Conservation (phyloP, 2,329 filamentous ascomycete genomes). For the Penicillium sp. region DNA sequence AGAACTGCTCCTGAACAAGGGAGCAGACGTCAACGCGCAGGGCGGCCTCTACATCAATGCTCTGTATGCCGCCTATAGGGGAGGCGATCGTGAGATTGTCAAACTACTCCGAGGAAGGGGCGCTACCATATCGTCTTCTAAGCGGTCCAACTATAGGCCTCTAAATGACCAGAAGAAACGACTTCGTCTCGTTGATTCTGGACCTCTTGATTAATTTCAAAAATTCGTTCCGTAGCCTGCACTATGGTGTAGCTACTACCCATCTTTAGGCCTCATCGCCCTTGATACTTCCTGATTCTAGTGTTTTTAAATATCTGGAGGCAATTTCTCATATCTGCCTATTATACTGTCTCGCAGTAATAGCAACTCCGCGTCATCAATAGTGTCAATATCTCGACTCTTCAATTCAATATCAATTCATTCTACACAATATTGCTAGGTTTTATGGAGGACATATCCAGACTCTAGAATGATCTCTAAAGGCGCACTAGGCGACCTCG, state of each 20-base stretch:
- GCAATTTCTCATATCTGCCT: too few species aligned
- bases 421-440: constrained; percentile 2
- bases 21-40: too few species aligned
- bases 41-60: too few species aligned
- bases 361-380: too few species aligned
- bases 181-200: not conserved
- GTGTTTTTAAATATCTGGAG: too few species aligned
- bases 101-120: not conserved
- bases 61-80: too few species aligned
- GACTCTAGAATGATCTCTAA: constrained; percentile 9
- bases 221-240: not conserved
- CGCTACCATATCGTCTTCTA: not conserved
- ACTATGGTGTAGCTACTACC: not conserved
- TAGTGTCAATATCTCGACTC: too few species aligned
- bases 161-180: not conserved
- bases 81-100: too few species aligned
- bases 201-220: not conserved
- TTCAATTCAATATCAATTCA: not conserved
- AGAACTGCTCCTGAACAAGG: too few species aligned
- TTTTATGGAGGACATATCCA: constrained; percentile 1
- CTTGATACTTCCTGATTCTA: too few species aligned
- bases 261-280: not conserved
- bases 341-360: too few species aligned
- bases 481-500: not conserved
- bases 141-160: not conserved